Evolutionary conservation across 768 basidiomycete genomes (phyloP).

Genomic region (Phylloporus sp.): DNA sequence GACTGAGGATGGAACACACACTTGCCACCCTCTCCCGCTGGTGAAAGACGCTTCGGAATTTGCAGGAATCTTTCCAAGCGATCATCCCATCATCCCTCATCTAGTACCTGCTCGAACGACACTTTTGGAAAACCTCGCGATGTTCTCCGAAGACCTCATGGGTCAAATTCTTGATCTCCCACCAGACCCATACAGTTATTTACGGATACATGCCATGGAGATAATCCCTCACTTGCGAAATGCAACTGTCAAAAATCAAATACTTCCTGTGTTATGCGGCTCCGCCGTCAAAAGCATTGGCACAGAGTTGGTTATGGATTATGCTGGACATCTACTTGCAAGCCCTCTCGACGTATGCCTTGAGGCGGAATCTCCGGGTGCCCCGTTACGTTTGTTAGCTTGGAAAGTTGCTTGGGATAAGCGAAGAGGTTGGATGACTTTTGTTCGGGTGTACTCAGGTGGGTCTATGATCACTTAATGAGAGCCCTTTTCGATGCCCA

Average conservation of each 20-base stretch:
- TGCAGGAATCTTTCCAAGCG: constrained; percentile 43
- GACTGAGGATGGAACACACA: constrained; percentile 46
- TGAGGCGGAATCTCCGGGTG: constrained; percentile 40
- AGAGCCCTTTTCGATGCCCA: constrained; percentile 1
- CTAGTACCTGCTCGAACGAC: constrained; percentile 63
- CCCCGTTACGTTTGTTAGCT: constrained; percentile 62
- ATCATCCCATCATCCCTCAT: constrained; percentile 68
- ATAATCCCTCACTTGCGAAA: constrained; percentile 65
- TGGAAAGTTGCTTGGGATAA: constrained; percentile 92
- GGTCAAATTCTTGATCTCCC: constrained; percentile 59
- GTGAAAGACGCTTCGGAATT: constrained; percentile 41
- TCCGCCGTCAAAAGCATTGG: constrained; percentile 80
- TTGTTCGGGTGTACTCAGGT: constrained; percentile 88
- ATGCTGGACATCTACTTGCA: constrained; percentile 74
- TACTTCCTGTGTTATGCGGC: constrained; percentile 80
- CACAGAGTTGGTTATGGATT: constrained; percentile 78
- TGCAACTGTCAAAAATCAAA: constrained; percentile 59
- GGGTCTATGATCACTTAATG: constrained; percentile 12
- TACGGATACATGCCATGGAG: constrained; percentile 47
- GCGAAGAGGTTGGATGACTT: constrained; percentile 87
- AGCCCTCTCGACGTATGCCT: constrained; percentile 67
- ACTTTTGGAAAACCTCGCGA: constrained; percentile 74
- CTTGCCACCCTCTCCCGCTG: constrained; percentile 47
- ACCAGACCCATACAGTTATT: constrained; percentile 58
- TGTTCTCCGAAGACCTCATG: constrained; percentile 81